Percentiles rank a stretch among this genome's conserved stretches.
phyloP scores from a whole-genome alignment of 2,329 filamentous ascomycete species.

The Ophiostoma quercus region DNA sequence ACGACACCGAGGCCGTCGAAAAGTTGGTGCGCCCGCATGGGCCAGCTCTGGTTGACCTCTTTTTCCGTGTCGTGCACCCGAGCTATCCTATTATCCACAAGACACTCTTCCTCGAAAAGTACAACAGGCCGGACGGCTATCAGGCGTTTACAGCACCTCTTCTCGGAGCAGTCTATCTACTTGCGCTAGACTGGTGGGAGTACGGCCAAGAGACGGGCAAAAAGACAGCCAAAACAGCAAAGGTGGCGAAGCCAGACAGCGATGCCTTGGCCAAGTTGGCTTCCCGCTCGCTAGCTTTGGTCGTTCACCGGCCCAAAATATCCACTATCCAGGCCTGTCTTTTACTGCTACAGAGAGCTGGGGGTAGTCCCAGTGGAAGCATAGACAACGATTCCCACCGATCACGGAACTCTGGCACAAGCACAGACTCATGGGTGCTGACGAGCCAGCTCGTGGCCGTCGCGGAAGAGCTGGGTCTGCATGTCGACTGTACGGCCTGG shows the following conservation, averaged over 20 bases:
- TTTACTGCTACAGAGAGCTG: not conserved
- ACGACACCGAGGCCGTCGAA: slow-evolving; percentile 23
- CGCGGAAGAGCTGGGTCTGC: slow-evolving; percentile 79
- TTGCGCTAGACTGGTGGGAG: slow-evolving; percentile 72
- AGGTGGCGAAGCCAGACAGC: not conserved
- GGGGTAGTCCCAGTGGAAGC: not conserved
- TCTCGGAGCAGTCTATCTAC: slow-evolving; percentile 74
- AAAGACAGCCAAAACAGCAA: not conserved
- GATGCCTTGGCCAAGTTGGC: not conserved
- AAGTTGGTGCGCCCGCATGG: slow-evolving; percentile 68
- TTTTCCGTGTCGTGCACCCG: slow-evolving; percentile 75
- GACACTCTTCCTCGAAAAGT: slow-evolving; percentile 71
- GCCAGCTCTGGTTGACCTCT: slow-evolving; percentile 70
- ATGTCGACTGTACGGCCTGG: slow-evolving; percentile 82
- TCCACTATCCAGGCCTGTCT: not conserved
- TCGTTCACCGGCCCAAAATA: not conserved
- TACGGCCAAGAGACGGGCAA: slow-evolving; percentile 60
- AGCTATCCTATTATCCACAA: slow-evolving; percentile 80
- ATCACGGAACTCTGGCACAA: slow-evolving; percentile 29
- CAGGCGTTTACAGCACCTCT: slow-evolving; percentile 70
- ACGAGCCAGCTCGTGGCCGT: slow-evolving; percentile 85
- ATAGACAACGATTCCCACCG: not conserved
- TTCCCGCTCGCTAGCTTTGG: not conserved
- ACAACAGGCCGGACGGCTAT: slow-evolving; percentile 57
- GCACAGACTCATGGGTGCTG: slow-evolving; percentile 74